These are phyloP conservation scores for Sugiyamaella marilandica DNA, from an alignment of 805 yeast species.

Conservation along the genomic window DNA sequence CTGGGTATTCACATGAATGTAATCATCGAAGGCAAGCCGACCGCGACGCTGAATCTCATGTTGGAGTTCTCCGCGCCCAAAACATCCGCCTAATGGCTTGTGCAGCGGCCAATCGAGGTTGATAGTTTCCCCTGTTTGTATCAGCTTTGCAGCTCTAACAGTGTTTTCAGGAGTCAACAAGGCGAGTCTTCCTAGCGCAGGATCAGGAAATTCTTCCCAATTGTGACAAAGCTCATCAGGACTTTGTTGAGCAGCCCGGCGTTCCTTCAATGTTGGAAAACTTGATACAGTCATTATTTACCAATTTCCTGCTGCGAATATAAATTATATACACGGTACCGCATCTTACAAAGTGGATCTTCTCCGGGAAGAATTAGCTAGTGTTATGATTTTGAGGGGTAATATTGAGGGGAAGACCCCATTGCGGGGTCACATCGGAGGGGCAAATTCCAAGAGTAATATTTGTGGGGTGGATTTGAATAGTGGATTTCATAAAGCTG, in stretches of 20 bases:
- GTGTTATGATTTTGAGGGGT: no score
- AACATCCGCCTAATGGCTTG: slow-evolving; percentile 9
- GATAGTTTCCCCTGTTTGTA: slow-evolving; percentile 14
- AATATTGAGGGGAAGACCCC: no score
- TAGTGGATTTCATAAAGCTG: no score
- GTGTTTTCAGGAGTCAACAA: slow-evolving; percentile 12
- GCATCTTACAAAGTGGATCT: not conserved
- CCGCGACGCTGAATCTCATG: slow-evolving; percentile 3
- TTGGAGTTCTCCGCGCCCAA: slow-evolving; percentile 1
- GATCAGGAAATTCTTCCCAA: slow-evolving; percentile 7
- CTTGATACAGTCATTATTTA: not conserved
- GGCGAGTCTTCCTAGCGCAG: slow-evolving; percentile 12
- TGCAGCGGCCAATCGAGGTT: slow-evolving; percentile 17
- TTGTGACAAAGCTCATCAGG: slow-evolving; percentile 7
- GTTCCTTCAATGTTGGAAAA: slow-evolving; percentile 1
- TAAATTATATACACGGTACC: no score
- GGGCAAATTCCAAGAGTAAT: no score
- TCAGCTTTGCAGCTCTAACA: slow-evolving; percentile 7
- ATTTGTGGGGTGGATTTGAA: no score
- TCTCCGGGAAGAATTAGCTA: no score
- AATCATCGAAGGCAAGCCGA: slow-evolving; percentile 26
- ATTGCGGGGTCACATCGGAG: no score
- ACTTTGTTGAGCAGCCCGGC: slow-evolving; percentile 3
- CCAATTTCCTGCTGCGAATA: not conserved
- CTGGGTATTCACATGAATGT: slow-evolving; percentile 29